Percentiles rank a stretch among this genome's conserved stretches.
Conservation (phyloP, 148 eudicot species). For the Camellia granthamiana region DNA sequence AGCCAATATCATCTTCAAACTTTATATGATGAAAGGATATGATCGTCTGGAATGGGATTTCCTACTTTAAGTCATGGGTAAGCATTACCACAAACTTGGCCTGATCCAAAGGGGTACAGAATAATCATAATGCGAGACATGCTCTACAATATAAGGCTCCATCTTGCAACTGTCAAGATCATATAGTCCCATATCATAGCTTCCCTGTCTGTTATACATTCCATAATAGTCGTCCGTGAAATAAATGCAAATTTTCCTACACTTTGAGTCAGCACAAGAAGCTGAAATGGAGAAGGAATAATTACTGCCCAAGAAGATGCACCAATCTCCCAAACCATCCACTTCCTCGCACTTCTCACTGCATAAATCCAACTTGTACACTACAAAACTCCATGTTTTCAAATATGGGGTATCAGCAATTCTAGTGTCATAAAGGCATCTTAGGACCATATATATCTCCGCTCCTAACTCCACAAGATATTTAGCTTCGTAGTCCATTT, state of each 20-base stretch:
- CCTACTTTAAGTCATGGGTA: no score
- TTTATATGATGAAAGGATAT: no score
- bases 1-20: no score
- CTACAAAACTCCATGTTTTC: constrained; percentile 1
- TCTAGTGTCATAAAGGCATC: background rate
- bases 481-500: background rate
- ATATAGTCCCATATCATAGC: constrained; percentile 8
- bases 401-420: background rate
- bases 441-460: constrained; percentile 2
- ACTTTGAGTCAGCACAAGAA: background rate
- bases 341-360: constrained; percentile 6
- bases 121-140: background rate
- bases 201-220: background rate
- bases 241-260: background rate
- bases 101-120: constrained; percentile 8
- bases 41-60: no score
- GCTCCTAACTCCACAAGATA: constrained; percentile 13
- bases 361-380: constrained; percentile 9
- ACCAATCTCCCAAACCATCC: constrained; percentile 3
- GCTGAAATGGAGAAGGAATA: constrained; percentile 1
- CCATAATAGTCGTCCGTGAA: constrained; percentile 13
- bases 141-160: background rate
- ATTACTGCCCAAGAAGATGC: constrained; percentile 9
- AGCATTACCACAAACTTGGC: constrained; percentile 8
- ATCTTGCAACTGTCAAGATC: background rate